Evolutionary conservation across 2,329 filamentous ascomycete genomes (phyloP), one percentile per base, ranked within the genome.

Genomic region (Eutypa lata): DNA sequence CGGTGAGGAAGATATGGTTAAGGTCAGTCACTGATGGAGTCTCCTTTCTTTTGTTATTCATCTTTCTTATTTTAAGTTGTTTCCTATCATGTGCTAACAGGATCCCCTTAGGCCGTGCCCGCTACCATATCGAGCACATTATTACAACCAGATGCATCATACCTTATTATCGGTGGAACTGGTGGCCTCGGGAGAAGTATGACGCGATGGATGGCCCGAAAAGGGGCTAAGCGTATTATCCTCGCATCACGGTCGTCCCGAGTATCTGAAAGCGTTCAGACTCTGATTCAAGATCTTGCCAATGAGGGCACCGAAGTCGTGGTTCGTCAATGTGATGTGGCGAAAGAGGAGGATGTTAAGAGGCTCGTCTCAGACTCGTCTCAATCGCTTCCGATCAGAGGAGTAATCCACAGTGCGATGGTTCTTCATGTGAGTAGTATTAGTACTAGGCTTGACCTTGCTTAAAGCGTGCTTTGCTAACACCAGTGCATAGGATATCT

Each of bases 361-460:
- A 7, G 6, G 4, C 7, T 16, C 6, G 35, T 38, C 13, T 6
- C 35, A 16, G 6, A 38, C 5, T 14, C 35, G 6, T 16, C 35
- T 4, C 4, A 38, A 14, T 35, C 31, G 14, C 31, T 35, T 35
- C 70, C 71, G 2, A 63, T 77, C 16, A 56, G 62, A 16, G 75
- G 75, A n/a, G 61, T 76, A 8, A 59, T 77, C 14, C 72, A 76
- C 28, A 59, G 60, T 5, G 69, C 71, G 2, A 73, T 74, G 71
- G 67, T 74, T 3, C 55, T 69, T 21, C 43, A 31, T 37, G 42
- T 55, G 16, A 47, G 45, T 14, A 28, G 8, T 31, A 47, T 14
- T 18, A 18, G 6, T 38, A 38, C n/a, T 38, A 38, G 16, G 13
- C 4, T 18, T 7, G n/a, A n/a, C n/a, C n/a, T n/a, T n/a, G n/a